Evolutionary conservation across 2,329 filamentous ascomycete species (phyloP).

Genomic region (Pseudogymnoascus sp.): DNA sequence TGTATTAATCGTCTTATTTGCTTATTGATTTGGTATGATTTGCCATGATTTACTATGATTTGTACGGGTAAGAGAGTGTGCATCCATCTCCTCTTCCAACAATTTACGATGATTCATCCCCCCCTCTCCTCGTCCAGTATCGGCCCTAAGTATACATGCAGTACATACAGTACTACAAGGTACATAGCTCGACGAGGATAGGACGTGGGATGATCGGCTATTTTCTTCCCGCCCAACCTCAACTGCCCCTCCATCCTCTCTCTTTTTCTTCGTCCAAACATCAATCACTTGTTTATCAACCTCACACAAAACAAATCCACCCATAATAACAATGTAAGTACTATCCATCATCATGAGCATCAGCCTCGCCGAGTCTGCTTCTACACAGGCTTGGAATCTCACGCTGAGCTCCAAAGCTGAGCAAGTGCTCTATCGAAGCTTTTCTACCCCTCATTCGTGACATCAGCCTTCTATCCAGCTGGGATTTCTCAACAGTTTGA

Average conservation of each 20-base stretch:
- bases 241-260: conserved; percentile 9
- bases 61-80: neutral
- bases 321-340: conserved; percentile 6
- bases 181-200: neutral
- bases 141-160: conserved; percentile 6
- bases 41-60: no score
- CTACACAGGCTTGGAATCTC: neutral
- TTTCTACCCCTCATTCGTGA: conserved; percentile 7
- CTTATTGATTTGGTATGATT: neutral
- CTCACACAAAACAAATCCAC: conserved; percentile 4
- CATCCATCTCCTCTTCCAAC: neutral
- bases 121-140: neutral
- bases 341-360: neutral
- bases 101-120: conserved; percentile 49
- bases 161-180: neutral
- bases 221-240: conserved; percentile 9
- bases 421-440: neutral
- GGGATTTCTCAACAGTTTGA: conserved; percentile 6
- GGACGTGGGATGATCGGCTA: conserved; percentile 7
- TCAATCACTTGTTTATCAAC: conserved; percentile 6
- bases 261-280: conserved; percentile 1
- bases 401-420: neutral
- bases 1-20: neutral
- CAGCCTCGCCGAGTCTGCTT: neutral
- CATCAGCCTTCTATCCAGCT: neutral